Evolutionary conservation across 345 rosid genomes (phyloP), one percentile per base, ranked within the genome.

Genomic region (Toxicodendron radicans): DNA sequence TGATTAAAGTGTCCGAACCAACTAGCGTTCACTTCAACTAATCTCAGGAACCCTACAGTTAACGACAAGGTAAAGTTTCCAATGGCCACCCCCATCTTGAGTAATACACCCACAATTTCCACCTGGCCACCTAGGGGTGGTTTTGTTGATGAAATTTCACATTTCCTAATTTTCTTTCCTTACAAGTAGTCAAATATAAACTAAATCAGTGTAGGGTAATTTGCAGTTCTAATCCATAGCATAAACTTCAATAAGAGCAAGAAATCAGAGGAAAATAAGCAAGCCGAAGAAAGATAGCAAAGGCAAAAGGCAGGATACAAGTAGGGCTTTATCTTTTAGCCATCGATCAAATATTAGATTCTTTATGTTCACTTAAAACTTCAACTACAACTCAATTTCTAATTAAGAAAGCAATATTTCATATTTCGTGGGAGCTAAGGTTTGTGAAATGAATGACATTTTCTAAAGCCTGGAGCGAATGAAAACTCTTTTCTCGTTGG

Each of bases 391-490:
- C 32, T 30, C 21, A 2, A 72, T n/a, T 32, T 72, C 27, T n/a
- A 2, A 10, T n/a, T 49, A 61, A 12, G 17, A 49, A 12, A 13
- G 30, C 1, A 12, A 33, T 49, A 7, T 16, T 60, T 14, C 12
- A 1, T 72, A 12, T 27, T 30, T 16, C 38, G 43, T 51, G 12
- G 4, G 24, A 20, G 11, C 49, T 10, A 8, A 30, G n/a, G 58
- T 62, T 41, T 32, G 1, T 24, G 21, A 52, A 66, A 32, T 64
- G 5, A 32, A 32, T 67, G 43, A 24, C 33, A 30, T 32, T 71
- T 80, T 38, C 43, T 68, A 85, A 48, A 82, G 69, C 46, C 88
- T 78, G n/a, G 88, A 85, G 17, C 88, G 85, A 51, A 85, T 85
- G 9, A 82, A 82, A 33, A 76, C 68, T 53, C 72, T 73, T 58